phyloP scores from a whole-genome alignment of 345 rosid genomes.

The Psidium friedrichsthalianum region DNA sequence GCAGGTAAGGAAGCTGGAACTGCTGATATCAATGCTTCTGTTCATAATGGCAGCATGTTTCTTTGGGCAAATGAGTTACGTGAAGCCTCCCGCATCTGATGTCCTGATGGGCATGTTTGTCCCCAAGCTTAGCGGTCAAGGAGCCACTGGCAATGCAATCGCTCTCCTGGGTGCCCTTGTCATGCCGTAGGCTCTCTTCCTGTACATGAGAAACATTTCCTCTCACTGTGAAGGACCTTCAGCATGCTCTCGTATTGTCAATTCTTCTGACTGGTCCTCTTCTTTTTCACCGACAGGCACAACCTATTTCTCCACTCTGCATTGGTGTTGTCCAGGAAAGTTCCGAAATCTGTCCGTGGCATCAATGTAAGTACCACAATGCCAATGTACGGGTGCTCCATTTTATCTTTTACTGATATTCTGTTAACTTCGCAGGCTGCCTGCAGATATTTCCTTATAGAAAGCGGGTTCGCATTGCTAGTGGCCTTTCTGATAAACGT shows the following conservation, averaged over 20 bases:
- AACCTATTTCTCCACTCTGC: slow-evolving; percentile 44
- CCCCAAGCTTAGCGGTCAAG: slow-evolving; percentile 26
- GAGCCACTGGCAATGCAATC: slow-evolving; percentile 29
- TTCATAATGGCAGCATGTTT: slow-evolving; percentile 36
- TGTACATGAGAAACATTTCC: not conserved
- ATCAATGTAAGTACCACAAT: slow-evolving; percentile 12
- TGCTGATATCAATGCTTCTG: slow-evolving; percentile 24
- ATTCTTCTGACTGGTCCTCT: not conserved
- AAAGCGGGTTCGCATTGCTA: slow-evolving; percentile 2
- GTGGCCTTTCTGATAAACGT: slow-evolving; percentile 3
- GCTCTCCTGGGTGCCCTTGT: slow-evolving; percentile 41
- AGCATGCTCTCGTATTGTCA: not conserved
- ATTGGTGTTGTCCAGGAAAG: slow-evolving; percentile 31
- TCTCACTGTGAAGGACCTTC: not conserved
- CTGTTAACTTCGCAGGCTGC: not conserved
- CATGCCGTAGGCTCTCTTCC: slow-evolving; percentile 47
- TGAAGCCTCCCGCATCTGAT: slow-evolving; percentile 30
- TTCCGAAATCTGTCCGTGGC: slow-evolving; percentile 34
- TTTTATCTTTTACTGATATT: not conserved
- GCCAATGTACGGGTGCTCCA: not conserved
- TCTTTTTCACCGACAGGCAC: slow-evolving; percentile 15
- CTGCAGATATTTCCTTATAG: no score
- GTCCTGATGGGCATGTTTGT: slow-evolving; percentile 38
- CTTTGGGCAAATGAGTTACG: slow-evolving; percentile 26
- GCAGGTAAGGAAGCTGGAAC: slow-evolving; percentile 40